Conservation (phyloP, 768 basidiomycete species). For the Ephemerocybe angulata region DNA sequence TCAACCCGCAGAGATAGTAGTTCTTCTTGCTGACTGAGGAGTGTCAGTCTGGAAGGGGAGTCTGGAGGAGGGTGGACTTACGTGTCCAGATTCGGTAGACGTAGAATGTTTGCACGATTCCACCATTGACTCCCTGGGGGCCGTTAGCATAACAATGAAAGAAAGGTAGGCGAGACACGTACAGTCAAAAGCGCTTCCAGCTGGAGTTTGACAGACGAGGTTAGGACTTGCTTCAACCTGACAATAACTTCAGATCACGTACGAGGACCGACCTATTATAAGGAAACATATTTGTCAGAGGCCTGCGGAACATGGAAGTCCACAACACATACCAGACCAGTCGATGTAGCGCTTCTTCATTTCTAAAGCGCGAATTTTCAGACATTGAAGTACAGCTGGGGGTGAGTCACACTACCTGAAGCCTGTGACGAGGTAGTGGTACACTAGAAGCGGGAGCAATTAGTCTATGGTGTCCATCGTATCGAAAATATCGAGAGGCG, state of each 20-base stretch:
- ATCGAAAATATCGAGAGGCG: neutral
- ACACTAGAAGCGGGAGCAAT: conserved; percentile 29
- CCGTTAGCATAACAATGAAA: conserved; percentile 7
- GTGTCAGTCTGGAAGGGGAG: neutral
- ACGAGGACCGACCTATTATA: conserved; percentile 3
- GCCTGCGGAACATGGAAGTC: neutral
- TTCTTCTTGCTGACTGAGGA: conserved; percentile 40
- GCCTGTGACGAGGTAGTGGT: conserved; percentile 45
- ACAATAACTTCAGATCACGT: neutral
- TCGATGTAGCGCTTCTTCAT: conserved; percentile 8
- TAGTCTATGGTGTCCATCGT: neutral
- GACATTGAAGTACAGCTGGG: too few relatives aligned
- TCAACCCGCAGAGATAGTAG: conserved; percentile 27
- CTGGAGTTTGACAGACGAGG: conserved; percentile 18
- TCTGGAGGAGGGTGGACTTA: conserved; percentile 19
- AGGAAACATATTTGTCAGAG: neutral
- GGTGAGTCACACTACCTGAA: too few relatives aligned
- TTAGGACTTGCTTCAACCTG: neutral
- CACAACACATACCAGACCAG: conserved; percentile 11
- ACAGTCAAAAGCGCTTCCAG: conserved; percentile 47
- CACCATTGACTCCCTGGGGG: conserved; percentile 51
- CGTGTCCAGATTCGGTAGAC: conserved; percentile 45
- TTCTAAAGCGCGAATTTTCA: too few relatives aligned
- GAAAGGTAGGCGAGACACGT: conserved; percentile 9
- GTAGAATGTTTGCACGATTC: conserved; percentile 54